Conservation (phyloP, 2,329 filamentous ascomycete genomes). For the Kalaharituber pfeilii region DNA sequence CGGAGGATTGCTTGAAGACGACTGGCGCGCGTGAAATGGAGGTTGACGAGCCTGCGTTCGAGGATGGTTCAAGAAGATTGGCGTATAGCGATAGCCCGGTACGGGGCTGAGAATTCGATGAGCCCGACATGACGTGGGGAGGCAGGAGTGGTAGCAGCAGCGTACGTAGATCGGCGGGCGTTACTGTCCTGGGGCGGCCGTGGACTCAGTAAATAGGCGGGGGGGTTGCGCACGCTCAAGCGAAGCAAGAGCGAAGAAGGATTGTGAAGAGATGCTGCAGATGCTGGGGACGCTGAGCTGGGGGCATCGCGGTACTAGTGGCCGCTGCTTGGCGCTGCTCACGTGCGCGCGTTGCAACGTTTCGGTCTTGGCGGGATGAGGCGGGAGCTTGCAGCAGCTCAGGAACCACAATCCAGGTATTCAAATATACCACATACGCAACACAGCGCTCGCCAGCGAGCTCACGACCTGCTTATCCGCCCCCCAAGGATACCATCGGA, state of each 20-base stretch:
- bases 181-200: slow-evolving; percentile 21
- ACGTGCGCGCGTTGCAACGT: not conserved
- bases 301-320: too few species aligned
- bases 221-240: not conserved
- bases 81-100: slow-evolving; percentile 59
- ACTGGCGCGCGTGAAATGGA: slow-evolving; percentile 66
- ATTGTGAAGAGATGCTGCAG: not conserved
- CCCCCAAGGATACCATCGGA: too few species aligned
- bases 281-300: not conserved
- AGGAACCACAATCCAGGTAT: too few species aligned
- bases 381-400: too few species aligned
- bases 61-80: slow-evolving; percentile 45
- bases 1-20: slow-evolving; percentile 44
- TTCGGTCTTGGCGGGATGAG: not conserved
- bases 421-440: too few species aligned
- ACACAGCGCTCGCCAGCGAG: too few species aligned
- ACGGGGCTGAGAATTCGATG: slow-evolving; percentile 26
- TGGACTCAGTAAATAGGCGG: not conserved
- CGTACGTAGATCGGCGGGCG: too few species aligned
- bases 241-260: not conserved
- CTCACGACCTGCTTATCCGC: too few species aligned
- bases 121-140: slow-evolving; percentile 15
- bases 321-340: too few species aligned
- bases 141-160: too few species aligned
- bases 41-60: slow-evolving; percentile 33